These are phyloP conservation scores for Kodamaea fukazawae DNA, from an alignment of 805 yeast species.

Conservation along the genomic window DNA sequence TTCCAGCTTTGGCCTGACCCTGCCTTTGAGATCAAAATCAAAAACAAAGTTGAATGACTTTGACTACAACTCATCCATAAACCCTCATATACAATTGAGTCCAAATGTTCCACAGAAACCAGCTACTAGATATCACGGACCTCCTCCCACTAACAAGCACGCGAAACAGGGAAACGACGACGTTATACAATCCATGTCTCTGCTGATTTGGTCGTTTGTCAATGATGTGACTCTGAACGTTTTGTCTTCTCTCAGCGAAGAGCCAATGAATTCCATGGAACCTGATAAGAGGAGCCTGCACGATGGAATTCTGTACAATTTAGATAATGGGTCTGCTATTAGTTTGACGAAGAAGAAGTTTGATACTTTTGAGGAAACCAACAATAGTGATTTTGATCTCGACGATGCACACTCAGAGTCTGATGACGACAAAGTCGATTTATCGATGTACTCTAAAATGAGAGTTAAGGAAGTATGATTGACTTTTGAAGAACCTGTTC, in stretches of 20 bases:
- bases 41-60: not conserved
- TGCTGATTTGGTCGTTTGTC: slow-evolving; percentile 43
- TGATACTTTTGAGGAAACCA: slow-evolving; percentile 6
- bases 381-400: slow-evolving; percentile 16
- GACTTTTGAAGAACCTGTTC: no score
- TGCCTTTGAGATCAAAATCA: slow-evolving; percentile 27
- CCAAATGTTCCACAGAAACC: not conserved
- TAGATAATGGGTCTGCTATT: slow-evolving; percentile 27
- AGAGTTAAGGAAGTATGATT: slow-evolving; percentile 2
- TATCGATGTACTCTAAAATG: slow-evolving; percentile 23
- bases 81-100: not conserved
- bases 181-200: slow-evolving; percentile 40
- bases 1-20: slow-evolving; percentile 21
- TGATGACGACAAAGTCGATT: slow-evolving; percentile 24
- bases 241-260: slow-evolving; percentile 23
- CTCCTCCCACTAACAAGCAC: not conserved
- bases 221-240: slow-evolving; percentile 40
- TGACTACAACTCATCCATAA: not conserved
- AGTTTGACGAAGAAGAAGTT: slow-evolving; percentile 13
- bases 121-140: not conserved
- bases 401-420: slow-evolving; percentile 10
- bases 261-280: slow-evolving; percentile 5
- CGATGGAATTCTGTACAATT: slow-evolving; percentile 15
- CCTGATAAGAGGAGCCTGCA: not conserved
- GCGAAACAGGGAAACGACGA: slow-evolving; percentile 22